These are phyloP conservation scores for Panicum hallii DNA, from an alignment of 202 grass and related monocot genomes.

Conservation along the genomic window DNA sequence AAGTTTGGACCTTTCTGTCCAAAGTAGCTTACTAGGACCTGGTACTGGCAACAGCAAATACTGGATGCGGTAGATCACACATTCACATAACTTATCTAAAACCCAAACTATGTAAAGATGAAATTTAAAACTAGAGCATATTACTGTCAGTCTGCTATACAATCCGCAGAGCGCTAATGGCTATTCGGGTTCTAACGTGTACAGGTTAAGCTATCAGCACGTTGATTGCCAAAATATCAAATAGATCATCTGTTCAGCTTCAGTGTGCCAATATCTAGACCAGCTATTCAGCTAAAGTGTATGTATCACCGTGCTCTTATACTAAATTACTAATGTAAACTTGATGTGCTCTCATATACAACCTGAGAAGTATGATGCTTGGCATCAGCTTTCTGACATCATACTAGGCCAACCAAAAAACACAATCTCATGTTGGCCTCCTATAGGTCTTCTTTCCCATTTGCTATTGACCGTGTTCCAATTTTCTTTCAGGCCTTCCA, in stretches of 20 bases:
- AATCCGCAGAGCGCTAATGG: conserved; percentile 6
- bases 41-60: not conserved
- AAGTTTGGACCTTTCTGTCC: not conserved
- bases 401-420: not conserved
- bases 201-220: not conserved
- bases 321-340: not conserved
- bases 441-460: not conserved
- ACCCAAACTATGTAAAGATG: not conserved
- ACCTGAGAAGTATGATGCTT: conserved; percentile 3
- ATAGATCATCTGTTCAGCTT: not conserved
- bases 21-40: not conserved
- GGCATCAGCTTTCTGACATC: not conserved
- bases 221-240: conserved; percentile 7
- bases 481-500: conserved; percentile 2
- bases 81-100: not conserved
- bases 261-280: not conserved
- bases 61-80: not conserved
- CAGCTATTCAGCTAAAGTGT: not conserved
- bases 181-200: not conserved
- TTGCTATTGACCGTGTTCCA: not conserved
- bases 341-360: not conserved
- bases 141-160: not conserved
- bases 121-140: not conserved
- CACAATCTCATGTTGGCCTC: not conserved
- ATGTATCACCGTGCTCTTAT: not conserved